Base-by-base conservation (phyloP, 2,329 filamentous ascomycete species). In the Tympanopsis confertula region DNA sequence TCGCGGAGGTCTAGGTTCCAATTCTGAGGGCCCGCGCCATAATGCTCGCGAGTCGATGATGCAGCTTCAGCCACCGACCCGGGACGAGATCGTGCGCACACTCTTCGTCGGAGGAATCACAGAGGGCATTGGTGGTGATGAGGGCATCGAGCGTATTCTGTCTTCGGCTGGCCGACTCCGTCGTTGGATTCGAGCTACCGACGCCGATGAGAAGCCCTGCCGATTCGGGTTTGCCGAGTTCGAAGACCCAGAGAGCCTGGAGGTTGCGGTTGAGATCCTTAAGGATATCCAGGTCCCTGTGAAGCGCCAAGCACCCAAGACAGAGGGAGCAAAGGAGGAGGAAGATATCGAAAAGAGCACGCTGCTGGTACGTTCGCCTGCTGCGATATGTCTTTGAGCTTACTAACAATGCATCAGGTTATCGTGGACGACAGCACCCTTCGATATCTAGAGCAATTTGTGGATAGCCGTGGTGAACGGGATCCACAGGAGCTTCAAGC, bases 161-260 rank as follows among this genome's bases (percentile, higher is more conserved):
- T 65, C 73, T 35, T 73, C 80, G n/a, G 82, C 83, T 0, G 88
- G 88, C 29, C 78, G 71, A 53, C 61, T 98, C 44, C 77, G 83
- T 45, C 79, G 86, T 49, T 98, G 88, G 87, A 87, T 88, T 44
- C 69, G 86, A 42, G 81, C 78, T 22, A 76, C 74, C 14, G 78
- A 85, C 55, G 78, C 82, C 28, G 79, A 86, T 46, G 77, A 83
- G 46, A 91, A 89, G 61, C 78, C 79, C 39, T 80, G 82, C 59
- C 82, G 80, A 44, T 96, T 96, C 65, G 91, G 89, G 13, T 96
- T 98, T 61, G 91, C 89, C 42, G 84, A 95, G 59, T 98, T 84
- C 58, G 89, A 94, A 44, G 88, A 96, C 56, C 78, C 81, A 18
- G 85, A 94, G 57, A 89, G 87, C 46, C 68, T 98, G 47, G 78